Base-by-base conservation (phyloP, 208 protist species). In the Trypanosoma brucei region DNA sequence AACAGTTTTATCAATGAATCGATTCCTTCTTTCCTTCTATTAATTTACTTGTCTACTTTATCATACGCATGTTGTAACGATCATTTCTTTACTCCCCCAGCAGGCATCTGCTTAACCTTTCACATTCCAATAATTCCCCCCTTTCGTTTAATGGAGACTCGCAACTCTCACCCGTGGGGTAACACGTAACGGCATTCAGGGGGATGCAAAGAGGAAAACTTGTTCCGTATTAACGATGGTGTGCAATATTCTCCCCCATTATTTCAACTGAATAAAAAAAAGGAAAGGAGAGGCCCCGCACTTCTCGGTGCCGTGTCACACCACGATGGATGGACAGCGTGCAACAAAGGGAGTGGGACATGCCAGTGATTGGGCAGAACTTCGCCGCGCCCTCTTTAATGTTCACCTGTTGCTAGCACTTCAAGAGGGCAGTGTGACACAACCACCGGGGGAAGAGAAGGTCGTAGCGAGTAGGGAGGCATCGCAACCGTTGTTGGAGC, bases 241-340 rank as follows among this genome's bases (percentile, higher is more conserved):
- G 31, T 59, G 35, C 42, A 33, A 39, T 49, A 34, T 40, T 30
- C 37, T 59, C 55, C 55, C 31, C 14, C n/a, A 49, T 7, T 59
- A 7, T 59, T 7, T n/a, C 30, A 9, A 42, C 35, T 50, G 46
- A 63, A 42, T 36, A 70, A 46, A 54, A 61, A 61, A 40, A 62
- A 53, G 48, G 6, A 51, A 55, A 62, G 33, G 38, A 46, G 56
- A 37, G 4, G 14, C 22, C 22, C 22, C 22, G 22, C 22, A 22
- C 22, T 22, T 22, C 22, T 22, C 22, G 22, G 22, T 22, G 22
- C 22, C 22, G 22, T 22, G 22, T 22, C 22, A 48, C 44, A 48
- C 44, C 14, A n/a, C 44, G 14, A 48, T 48, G 44, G 44, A n/a
- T 48, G 44, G 14, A 48, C 44, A 14, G 44, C 44, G 14, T 48